Evolutionary conservation across 2,329 filamentous ascomycete species (phyloP).

Genomic region (Furcasterigmium sp.): DNA sequence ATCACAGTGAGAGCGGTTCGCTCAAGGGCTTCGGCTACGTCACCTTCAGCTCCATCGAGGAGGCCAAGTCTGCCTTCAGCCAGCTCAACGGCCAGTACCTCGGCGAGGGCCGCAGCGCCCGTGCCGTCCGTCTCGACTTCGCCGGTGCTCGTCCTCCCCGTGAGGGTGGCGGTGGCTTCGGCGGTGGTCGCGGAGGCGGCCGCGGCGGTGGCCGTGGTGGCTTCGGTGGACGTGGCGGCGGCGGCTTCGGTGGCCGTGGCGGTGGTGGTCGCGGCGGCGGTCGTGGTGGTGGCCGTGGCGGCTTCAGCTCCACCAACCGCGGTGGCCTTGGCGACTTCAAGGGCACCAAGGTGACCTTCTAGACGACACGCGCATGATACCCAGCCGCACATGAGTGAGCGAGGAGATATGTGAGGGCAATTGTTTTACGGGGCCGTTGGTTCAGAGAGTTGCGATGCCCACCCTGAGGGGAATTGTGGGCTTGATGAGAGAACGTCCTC

Average conservation of each 20-base stretch:
- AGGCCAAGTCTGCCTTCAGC: constrained; percentile 71
- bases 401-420: constrained; percentile 32
- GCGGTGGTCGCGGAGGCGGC: constrained; percentile 46
- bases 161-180: constrained; percentile 43
- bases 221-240: constrained; percentile 37
- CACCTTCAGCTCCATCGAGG: constrained; percentile 74
- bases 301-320: constrained; percentile 37
- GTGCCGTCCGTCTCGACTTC: constrained; percentile 78
- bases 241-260: constrained; percentile 37
- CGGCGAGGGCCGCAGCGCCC: constrained; percentile 62
- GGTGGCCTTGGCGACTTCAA: constrained; percentile 40
- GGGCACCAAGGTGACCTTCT: constrained; percentile 76
- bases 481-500: constrained; percentile 45
- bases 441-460: constrained; percentile 21
- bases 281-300: constrained; percentile 47
- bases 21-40: constrained; percentile 94
- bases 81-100: constrained; percentile 62
- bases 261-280: constrained; percentile 46
- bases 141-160: constrained; percentile 61
- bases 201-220: constrained; percentile 39
- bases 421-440: constrained; percentile 53
- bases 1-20: constrained; percentile 64
- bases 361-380: constrained; percentile 19
- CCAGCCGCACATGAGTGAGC: constrained; percentile 28
- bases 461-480: constrained; percentile 37